Base-by-base conservation (phyloP, 2,329 filamentous ascomycete species). In the Fusarium redolens region DNA sequence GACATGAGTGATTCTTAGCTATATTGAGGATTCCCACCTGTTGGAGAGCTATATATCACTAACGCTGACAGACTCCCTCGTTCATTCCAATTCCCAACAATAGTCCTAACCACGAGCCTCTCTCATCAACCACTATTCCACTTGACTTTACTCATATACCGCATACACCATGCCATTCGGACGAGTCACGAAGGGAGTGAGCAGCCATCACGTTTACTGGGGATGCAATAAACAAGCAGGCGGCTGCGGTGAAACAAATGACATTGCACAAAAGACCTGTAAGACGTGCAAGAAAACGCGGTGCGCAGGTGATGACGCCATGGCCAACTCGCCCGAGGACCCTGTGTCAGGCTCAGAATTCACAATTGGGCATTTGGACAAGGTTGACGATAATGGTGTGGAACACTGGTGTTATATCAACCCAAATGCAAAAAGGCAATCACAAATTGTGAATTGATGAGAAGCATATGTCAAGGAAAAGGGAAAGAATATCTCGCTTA, bases 41-140 rank as follows among this genome's bases (percentile, higher is more conserved):
- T 25, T 30, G 1, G 0, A 5, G 18, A n/a, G 25, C 18, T 9
- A 18, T n/a, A 54, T 38, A 52, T 17, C 25, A 40, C 18, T 1
- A 2, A 6, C 4, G 8, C 13, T 9, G 7, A 17, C 5, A 13
- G 3, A 15, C 22, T 13, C 4, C 13, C 9, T 6, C 20, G 22
- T 38, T 28, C 3, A 17, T 17, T 28, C 2, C 13, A 38, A 9
- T 5, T 3, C 13, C 14, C 22, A 28, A 4, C 18, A 9, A 9
- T 28, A 2, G 6, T 18, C 1, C 5, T 5, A 38, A 0, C 3
- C 3, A 1, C 10, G 11, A 20, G 0, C 1, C 1, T n/a, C 4
- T 13, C 3, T 17, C 14, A n/a, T 9, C 18, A 7, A 2, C 22
- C 3, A 17, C 10, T 2, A 40, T 7, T 4, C 10, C 3, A 7